Evolutionary conservation across 106 monocot genomes (phyloP).

Genomic region (Agapanthus africanus): DNA sequence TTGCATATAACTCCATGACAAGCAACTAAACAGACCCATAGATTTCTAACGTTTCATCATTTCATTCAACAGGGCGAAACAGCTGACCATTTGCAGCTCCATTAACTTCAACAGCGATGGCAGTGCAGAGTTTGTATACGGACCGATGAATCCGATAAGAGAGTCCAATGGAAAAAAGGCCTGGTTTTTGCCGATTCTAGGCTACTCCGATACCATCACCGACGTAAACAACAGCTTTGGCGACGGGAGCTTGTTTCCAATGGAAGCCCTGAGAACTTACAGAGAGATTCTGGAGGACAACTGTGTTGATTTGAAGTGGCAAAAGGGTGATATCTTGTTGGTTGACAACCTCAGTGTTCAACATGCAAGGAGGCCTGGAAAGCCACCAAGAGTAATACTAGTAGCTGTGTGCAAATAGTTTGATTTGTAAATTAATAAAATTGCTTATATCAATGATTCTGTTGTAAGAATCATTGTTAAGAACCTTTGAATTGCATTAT

Average conservation of each 20-base stretch:
- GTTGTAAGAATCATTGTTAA: too few species aligned
- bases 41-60: too few species aligned
- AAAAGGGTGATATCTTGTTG: slow-evolving; percentile 21
- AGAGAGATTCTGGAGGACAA: slow-evolving; percentile 14
- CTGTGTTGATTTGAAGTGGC: slow-evolving; percentile 15
- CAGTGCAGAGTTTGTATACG: slow-evolving; percentile 15
- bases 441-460: too few species aligned
- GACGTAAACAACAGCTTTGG: neutral
- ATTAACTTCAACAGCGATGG: slow-evolving; percentile 19
- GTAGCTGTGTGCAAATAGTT: neutral
- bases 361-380: slow-evolving; percentile 16
- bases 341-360: slow-evolving; percentile 20
- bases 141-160: slow-evolving; percentile 20
- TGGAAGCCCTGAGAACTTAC: neutral
- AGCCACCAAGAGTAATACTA: slow-evolving; percentile 9
- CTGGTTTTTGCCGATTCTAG: slow-evolving; percentile 11
- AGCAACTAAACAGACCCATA: too few species aligned
- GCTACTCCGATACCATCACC: neutral
- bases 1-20: neutral
- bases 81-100: neutral
- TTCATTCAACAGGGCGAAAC: too few species aligned
- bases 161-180: slow-evolving; percentile 12
- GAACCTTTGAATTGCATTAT: too few species aligned
- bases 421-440: too few species aligned
- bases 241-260: slow-evolving; percentile 2